A percentile compares a stretch with the other conserved stretches of the same genome.
phyloP scores from a whole-genome alignment of 1,284 basidiomycete species.

The Ganoderma meredithae region DNA sequence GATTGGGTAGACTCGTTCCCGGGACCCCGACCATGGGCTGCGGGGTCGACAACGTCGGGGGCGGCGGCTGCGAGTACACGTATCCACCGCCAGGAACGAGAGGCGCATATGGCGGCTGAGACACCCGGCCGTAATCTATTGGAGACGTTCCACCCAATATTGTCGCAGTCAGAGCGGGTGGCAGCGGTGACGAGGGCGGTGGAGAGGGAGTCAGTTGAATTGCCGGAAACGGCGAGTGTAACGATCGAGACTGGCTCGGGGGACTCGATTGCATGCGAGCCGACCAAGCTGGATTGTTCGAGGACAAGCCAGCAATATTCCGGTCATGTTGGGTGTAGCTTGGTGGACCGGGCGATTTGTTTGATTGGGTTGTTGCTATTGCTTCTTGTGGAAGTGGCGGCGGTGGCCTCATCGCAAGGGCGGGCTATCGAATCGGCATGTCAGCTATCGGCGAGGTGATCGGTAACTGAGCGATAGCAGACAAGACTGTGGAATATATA shows the following conservation, averaged over 20 bases:
- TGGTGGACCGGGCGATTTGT: slow-evolving; percentile 36
- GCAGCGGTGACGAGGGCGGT: slow-evolving; percentile 27
- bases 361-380: slow-evolving; percentile 30
- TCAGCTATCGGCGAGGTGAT: slow-evolving; percentile 27
- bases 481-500: slow-evolving; percentile 25
- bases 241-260: slow-evolving; percentile 29
- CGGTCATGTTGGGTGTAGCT: slow-evolving; percentile 35
- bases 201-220: slow-evolving; percentile 20
- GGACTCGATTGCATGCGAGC: slow-evolving; percentile 25
- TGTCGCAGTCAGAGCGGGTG: slow-evolving; percentile 24
- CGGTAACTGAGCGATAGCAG: slow-evolving; percentile 12
- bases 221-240: slow-evolving; percentile 23
- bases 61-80: slow-evolving; percentile 31
- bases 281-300: slow-evolving; percentile 25
- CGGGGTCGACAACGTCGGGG: slow-evolving; percentile 37
- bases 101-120: slow-evolving; percentile 14
- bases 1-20: slow-evolving; percentile 25
- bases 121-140: slow-evolving; percentile 15
- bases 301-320: slow-evolving; percentile 23
- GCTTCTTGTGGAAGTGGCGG: slow-evolving; percentile 47
- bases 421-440: slow-evolving; percentile 37
- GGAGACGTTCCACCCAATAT: slow-evolving; percentile 9
- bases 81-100: slow-evolving; percentile 8
- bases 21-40: slow-evolving; percentile 26
- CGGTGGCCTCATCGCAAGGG: slow-evolving; percentile 46